Evolutionary conservation across 441 rosid species (phyloP), one percentile per base, ranked within the genome.

Genomic region (Gossypium schwendimanii): DNA sequence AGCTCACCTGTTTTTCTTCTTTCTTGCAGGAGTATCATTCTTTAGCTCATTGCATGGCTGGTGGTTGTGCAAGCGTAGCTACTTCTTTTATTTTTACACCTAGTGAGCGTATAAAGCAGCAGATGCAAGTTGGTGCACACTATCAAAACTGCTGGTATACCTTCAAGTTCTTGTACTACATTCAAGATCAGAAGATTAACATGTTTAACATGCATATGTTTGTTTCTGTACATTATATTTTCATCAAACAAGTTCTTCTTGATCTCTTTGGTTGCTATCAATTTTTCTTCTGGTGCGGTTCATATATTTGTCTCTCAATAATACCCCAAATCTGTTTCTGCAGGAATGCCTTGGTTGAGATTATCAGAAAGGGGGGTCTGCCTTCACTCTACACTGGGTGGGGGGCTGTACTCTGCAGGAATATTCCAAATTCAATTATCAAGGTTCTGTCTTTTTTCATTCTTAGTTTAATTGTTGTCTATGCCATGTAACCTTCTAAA

Each of bases 61-160:
- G 98, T 65, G 98, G 98, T 71, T 89, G 88, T 58, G 96, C 98
- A 72, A 91, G 98, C 71, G 18, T 90, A 69, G 98, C 96, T 55
- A 91, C 98, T 66, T 94, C 98, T 75, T 89, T 89, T 82, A 81
- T 94, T 69, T 94, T 90, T 80, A 91, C 96, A 45, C 98, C 97
- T 6, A 94, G 96, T 71, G 98, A 94, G 77, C 86, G 82, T 69
- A 81, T 94, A 79, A 94, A 94, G 89, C 98, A 94, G 85, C 96
- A 90, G 86, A 88, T 94, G 94, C 98, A 94, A 91, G 89, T 94
- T 80, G 63, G 63, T 58, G 63, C 26, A 20, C 31, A 57, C 62
- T 23, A 57, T 57, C 62, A 57, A 57, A 57, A 57, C 33, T 21
- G 62, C 33, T 57, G 63, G 98, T 94, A 86, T 68, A 63, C 23